Conservation (phyloP, 2,329 filamentous ascomycete species). For the Ascochyta koolunga region DNA sequence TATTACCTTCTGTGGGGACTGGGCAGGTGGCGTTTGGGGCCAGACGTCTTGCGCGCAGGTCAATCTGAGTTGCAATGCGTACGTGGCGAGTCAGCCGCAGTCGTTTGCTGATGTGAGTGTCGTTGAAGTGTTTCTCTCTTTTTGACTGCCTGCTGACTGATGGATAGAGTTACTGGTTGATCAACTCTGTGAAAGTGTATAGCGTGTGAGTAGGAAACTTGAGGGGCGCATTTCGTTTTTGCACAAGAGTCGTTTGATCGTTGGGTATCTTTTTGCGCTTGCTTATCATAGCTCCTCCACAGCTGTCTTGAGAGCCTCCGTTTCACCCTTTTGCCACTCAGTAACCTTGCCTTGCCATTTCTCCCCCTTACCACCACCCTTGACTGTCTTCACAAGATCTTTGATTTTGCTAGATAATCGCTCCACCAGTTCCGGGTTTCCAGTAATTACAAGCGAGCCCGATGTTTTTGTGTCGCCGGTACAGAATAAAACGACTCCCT, state of each 20-base stretch:
- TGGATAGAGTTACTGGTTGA: conserved; percentile 44
- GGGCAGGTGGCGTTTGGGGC: conserved; percentile 57
- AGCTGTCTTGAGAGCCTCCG: conserved; percentile 33
- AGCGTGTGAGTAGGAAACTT: conserved; percentile 25
- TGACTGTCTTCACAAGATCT: conserved; percentile 32
- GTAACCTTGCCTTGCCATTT: conserved; percentile 45
- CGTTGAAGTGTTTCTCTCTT: too few species aligned
- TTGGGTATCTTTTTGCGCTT: conserved; percentile 4
- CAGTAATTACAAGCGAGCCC: conserved; percentile 38
- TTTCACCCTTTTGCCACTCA: conserved; percentile 42
- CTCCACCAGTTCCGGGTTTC: conserved; percentile 34
- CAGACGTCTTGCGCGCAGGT: conserved; percentile 35
- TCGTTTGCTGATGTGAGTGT: conserved; percentile 44
- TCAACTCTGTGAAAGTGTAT: conserved; percentile 50
- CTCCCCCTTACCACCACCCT: conserved; percentile 42
- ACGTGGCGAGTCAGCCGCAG: conserved; percentile 47
- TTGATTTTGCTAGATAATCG: conserved; percentile 32
- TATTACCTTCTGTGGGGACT: conserved; percentile 62
- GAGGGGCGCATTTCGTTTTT: not conserved
- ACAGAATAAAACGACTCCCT: conserved; percentile 33
- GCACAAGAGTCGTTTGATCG: not conserved
- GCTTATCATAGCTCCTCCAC: conserved; percentile 18
- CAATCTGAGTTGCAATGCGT: conserved; percentile 46
- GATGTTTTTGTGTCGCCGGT: conserved; percentile 36
- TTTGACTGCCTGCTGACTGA: conserved; percentile 10